Evolutionary conservation across 192 early-diverging fungal species (phyloP).

Genomic region (Backusella macrospora): DNA sequence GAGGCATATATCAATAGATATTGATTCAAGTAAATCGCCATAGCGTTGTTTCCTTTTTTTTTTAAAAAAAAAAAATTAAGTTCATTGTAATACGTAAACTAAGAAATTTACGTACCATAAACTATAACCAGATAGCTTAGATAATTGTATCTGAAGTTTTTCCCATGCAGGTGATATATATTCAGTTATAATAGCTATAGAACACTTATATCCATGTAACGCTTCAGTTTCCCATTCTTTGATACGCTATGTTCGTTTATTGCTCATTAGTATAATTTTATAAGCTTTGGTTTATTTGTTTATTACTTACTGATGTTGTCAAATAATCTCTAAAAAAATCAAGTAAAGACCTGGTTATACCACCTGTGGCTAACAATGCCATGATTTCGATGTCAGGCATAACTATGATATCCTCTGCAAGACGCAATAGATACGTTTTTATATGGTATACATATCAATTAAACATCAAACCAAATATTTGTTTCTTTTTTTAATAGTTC

Average conservation of each 20-base stretch:
- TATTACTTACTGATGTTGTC: neutral
- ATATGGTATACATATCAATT: neutral
- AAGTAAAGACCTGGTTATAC: neutral
- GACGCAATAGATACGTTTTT: neutral
- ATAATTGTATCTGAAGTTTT: neutral
- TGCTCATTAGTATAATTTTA: neutral
- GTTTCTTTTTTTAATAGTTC: neutral
- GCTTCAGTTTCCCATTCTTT: constrained; percentile 11
- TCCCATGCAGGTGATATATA: constrained; percentile 15
- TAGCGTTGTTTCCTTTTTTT: constrained; percentile 4
- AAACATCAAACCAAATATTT: neutral
- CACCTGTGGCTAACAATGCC: neutral
- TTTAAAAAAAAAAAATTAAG: neutral
- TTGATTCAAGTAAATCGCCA: constrained; percentile 4
- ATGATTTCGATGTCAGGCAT: constrained; percentile 18
- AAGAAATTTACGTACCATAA: neutral
- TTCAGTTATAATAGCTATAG: neutral
- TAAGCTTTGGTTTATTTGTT: neutral
- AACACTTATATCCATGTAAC: constrained; percentile 5
- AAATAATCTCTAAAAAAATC: constrained; percentile 12
- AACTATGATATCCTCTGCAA: neutral
- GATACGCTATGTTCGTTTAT: neutral
- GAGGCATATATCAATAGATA: neutral
- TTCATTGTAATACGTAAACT: neutral
- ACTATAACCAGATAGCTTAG: constrained; percentile 9